phyloP scores from a whole-genome alignment of 352 stramenopile genomes.

The Globisporangium irregulare region DNA sequence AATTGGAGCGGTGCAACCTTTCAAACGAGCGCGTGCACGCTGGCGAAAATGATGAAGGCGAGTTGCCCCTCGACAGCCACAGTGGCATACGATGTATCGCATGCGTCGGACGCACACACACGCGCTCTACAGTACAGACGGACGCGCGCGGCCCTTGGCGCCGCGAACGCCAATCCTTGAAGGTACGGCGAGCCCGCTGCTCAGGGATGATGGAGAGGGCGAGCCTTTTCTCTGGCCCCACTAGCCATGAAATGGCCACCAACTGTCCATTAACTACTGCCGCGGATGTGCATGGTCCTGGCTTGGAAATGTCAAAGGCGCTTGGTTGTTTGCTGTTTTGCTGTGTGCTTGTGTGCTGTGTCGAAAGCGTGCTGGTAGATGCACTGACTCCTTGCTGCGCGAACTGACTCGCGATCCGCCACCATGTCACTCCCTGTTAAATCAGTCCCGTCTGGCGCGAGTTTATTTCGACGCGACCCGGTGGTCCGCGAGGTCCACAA shows the following conservation, averaged over 20 bases:
- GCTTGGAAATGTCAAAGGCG: not conserved
- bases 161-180: not conserved
- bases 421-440: not conserved
- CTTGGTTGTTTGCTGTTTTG: not conserved
- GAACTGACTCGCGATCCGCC: not conserved
- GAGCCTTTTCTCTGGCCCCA: not conserved
- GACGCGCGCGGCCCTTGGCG: not conserved
- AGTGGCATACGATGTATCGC: not conserved
- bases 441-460: not conserved
- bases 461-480: conserved; percentile 1
- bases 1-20: not conserved
- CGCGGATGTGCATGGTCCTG: not conserved
- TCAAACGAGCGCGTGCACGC: not conserved
- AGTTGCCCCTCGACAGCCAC: not conserved
- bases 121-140: not conserved
- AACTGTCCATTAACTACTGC: not conserved
- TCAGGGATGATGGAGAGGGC: not conserved
- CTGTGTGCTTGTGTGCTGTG: not conserved
- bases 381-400: not conserved
- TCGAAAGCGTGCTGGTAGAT: not conserved
- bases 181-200: not conserved
- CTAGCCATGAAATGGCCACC: not conserved
- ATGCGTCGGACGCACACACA: not conserved
- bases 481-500: too few species aligned
- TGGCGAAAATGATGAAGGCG: not conserved